phyloP scores from a whole-genome alignment of 2,329 filamentous ascomycete species.

The Aspergillus fischeri region DNA sequence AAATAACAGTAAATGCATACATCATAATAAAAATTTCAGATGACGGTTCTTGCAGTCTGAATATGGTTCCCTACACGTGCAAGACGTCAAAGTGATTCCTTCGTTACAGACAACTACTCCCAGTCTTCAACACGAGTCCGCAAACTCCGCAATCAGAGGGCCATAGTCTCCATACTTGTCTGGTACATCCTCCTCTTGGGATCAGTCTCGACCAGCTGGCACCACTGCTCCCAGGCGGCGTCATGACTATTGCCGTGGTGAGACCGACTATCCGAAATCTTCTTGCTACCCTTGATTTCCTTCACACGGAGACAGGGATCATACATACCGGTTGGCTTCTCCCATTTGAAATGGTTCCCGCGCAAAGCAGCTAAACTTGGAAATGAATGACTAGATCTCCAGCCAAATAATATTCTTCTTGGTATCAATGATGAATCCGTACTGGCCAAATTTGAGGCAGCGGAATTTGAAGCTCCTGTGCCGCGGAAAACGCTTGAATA shows the following conservation, averaged over 20 bases:
- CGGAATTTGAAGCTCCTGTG: slow-evolving; percentile 22
- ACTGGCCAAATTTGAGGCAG: slow-evolving; percentile 24
- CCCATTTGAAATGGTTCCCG: neutral
- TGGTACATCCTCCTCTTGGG: slow-evolving; percentile 25
- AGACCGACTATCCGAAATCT: slow-evolving; percentile 18
- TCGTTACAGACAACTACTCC: too few species aligned
- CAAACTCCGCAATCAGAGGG: slow-evolving; percentile 18
- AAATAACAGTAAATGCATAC: too few species aligned
- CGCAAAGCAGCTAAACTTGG: neutral
- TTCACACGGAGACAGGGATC: slow-evolving; percentile 22
- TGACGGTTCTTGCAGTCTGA: too few species aligned
- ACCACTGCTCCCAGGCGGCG: slow-evolving; percentile 10
- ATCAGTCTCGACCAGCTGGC: slow-evolving; percentile 20
- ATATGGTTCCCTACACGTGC: too few species aligned
- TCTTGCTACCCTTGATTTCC: slow-evolving; percentile 24
- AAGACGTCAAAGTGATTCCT: too few species aligned
- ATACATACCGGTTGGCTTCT: slow-evolving; percentile 23
- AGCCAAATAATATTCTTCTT: slow-evolving; percentile 30
- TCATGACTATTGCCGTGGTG: slow-evolving; percentile 20
- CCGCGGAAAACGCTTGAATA: slow-evolving; percentile 25
- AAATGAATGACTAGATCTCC: slow-evolving; percentile 21
- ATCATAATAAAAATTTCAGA: too few species aligned
- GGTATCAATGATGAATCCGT: slow-evolving; percentile 26
- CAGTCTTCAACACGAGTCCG: too few species aligned
- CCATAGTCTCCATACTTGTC: slow-evolving; percentile 19